These are phyloP conservation scores for Pichia pseudocactophila DNA, from an alignment of 805 yeast species.

Conservation along the genomic window DNA sequence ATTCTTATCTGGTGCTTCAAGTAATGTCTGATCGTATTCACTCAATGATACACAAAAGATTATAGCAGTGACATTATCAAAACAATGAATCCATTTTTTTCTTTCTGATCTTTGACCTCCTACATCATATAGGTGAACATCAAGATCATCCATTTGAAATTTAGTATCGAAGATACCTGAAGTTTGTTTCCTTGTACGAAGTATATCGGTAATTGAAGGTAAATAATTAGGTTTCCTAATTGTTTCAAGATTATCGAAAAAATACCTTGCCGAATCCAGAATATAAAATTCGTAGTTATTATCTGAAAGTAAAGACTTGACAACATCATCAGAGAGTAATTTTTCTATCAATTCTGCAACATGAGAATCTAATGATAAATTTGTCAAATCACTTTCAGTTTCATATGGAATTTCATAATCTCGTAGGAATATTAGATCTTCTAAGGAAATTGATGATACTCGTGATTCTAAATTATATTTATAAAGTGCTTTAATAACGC, in stretches of 20 bases:
- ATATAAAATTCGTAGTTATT: slow-evolving; percentile 68
- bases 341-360: slow-evolving; percentile 40
- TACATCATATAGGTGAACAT: slow-evolving; percentile 68
- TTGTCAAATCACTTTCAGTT: slow-evolving; percentile 33
- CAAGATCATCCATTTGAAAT: slow-evolving; percentile 63
- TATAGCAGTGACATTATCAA: slow-evolving; percentile 82
- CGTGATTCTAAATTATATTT: slow-evolving; percentile 35
- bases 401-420: slow-evolving; percentile 44
- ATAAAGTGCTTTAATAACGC: slow-evolving; percentile 56
- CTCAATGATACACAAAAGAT: slow-evolving; percentile 87
- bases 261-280: slow-evolving; percentile 78
- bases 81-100: slow-evolving; percentile 95
- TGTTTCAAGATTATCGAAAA: slow-evolving; percentile 57
- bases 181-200: slow-evolving; percentile 84
- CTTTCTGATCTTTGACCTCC: slow-evolving; percentile 97
- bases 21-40: slow-evolving; percentile 80
- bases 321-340: slow-evolving; percentile 51
- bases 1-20: slow-evolving; percentile 70
- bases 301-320: slow-evolving; percentile 45
- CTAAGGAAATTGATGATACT: slow-evolving; percentile 26
- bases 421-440: slow-evolving; percentile 37
- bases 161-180: slow-evolving; percentile 83
- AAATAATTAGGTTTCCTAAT: slow-evolving; percentile 52
- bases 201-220: slow-evolving; percentile 70
- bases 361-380: slow-evolving; percentile 36